These are phyloP conservation scores for Gracilariopsis chorda DNA, from an alignment of 23 red algal species.

Conservation along the genomic window DNA sequence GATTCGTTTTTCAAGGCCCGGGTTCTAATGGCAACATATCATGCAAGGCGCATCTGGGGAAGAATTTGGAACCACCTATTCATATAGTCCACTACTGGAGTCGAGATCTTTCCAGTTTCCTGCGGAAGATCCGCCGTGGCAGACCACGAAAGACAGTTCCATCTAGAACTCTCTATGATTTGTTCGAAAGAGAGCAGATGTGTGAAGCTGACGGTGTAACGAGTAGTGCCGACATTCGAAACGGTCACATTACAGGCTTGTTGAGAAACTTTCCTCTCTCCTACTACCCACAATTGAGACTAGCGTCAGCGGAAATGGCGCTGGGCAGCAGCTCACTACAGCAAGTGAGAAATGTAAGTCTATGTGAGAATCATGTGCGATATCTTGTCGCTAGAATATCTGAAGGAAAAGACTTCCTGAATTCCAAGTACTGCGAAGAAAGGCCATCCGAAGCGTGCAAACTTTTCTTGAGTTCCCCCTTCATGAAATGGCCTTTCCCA, in stretches of 20 bases:
- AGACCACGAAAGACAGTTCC: constrained; percentile 23
- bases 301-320: background rate
- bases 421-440: background rate
- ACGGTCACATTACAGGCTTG: background rate
- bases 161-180: constrained; percentile 4
- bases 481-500: constrained; percentile 25
- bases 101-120: constrained; percentile 25
- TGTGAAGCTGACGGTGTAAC: background rate
- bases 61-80: constrained; percentile 18
- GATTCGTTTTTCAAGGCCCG: constrained; percentile 32
- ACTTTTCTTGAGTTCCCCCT: background rate
- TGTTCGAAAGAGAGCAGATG: constrained; percentile 25
- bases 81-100: constrained; percentile 60
- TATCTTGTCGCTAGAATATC: background rate
- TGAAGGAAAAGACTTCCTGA: constrained; percentile 25
- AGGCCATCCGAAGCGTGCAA: constrained; percentile 2
- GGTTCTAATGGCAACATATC: background rate
- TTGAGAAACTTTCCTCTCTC: background rate
- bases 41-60: constrained; percentile 17
- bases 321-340: background rate
- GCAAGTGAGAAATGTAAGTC: background rate
- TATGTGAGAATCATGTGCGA: background rate
- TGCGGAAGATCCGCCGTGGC: constrained; percentile 54
- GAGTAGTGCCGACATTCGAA: background rate
- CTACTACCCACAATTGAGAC: background rate